These are phyloP conservation scores for Claviceps purpurea DNA, from an alignment of 2,329 filamentous ascomycete species.

Conservation along the genomic window DNA sequence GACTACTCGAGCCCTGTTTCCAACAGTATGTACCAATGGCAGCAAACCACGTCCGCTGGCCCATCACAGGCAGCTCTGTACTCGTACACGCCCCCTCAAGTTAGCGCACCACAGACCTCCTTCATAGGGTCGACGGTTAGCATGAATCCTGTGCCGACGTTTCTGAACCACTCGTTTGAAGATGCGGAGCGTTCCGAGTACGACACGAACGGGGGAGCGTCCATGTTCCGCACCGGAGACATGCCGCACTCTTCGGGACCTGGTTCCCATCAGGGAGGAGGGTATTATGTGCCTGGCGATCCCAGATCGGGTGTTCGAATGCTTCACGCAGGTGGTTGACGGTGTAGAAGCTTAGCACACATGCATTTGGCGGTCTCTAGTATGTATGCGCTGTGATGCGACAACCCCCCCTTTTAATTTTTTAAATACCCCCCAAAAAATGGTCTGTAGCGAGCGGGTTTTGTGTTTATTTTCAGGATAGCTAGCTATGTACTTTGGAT, in stretches of 20 bases:
- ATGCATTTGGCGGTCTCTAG: slow-evolving; percentile 11
- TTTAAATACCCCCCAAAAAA: too few species aligned
- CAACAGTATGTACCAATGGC: slow-evolving; percentile 32
- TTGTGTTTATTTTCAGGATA: too few species aligned
- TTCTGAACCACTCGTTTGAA: slow-evolving; percentile 22
- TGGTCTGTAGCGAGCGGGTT: too few species aligned
- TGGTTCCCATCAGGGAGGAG: slow-evolving; percentile 17
- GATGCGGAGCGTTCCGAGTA: slow-evolving; percentile 19
- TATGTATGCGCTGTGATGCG: not conserved
- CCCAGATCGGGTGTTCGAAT: slow-evolving; percentile 17
- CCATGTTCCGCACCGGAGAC: slow-evolving; percentile 21
- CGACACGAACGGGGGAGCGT: slow-evolving; percentile 16
- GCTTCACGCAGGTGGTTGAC: slow-evolving; percentile 17
- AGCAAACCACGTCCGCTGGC: slow-evolving; percentile 24
- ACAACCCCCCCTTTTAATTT: not conserved
- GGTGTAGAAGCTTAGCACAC: slow-evolving; percentile 10
- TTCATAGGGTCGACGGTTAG: slow-evolving; percentile 20
- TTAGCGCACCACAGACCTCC: slow-evolving; percentile 16
- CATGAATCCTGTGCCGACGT: slow-evolving; percentile 20
- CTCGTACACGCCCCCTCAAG: slow-evolving; percentile 28
- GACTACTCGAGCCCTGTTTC: slow-evolving; percentile 31
- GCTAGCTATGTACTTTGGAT: too few species aligned
- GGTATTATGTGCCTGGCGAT: slow-evolving; percentile 22
- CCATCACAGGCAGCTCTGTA: slow-evolving; percentile 31
- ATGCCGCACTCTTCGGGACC: slow-evolving; percentile 15